Base-by-base conservation (phyloP, 805 yeast genomes). In the Candida boleticola region DNA sequence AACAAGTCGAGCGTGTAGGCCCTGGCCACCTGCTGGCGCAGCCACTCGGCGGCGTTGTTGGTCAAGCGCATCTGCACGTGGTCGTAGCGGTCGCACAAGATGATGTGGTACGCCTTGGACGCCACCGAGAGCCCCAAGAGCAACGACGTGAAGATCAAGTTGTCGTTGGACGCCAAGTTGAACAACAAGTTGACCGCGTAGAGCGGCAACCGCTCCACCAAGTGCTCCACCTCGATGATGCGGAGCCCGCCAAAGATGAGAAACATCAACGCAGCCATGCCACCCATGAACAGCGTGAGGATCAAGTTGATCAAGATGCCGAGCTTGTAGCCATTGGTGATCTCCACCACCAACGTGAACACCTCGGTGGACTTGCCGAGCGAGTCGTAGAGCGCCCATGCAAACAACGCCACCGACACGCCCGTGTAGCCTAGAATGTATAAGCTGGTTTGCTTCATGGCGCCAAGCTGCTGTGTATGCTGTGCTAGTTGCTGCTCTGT, bases 41-140 rank as follows among this genome's bases (percentile, higher is more conserved):
- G 37, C 10, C 46, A 55, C 36, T 47, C 44, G 2, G 50, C 42
- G 5, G 58, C 41, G 27, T 51, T 55, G 37, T 64, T 68, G 18
- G 50, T 54, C 4, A 66, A 55, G 25, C 47, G 51, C 48, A 63
- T 55, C 22, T 60, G 61, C 13, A 62, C 42, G 42, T 57, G 60
- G 22, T 78, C 81, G 13, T 76, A 63, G 19, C 86, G 56, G 42
- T 79, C 82, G 29, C 67, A 63, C 35, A 84, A 60, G 1, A 93
- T 74, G 81, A 95, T 83, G 56, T 89, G 96, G 66, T 85, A 80
- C 1, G 84, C 80, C 54, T 83, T 84, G 55, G 79, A 60, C 19
- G 58, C 49, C 18, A 66, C 45, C 3, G 64, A 47, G 20, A 61
- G 41, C 10, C 65, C 63, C 13, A 65, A 44, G 39, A 69, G 53